These are phyloP conservation scores for Thalia dealbata DNA, from an alignment of 176 grass and related monocot species.

Conservation along the genomic window DNA sequence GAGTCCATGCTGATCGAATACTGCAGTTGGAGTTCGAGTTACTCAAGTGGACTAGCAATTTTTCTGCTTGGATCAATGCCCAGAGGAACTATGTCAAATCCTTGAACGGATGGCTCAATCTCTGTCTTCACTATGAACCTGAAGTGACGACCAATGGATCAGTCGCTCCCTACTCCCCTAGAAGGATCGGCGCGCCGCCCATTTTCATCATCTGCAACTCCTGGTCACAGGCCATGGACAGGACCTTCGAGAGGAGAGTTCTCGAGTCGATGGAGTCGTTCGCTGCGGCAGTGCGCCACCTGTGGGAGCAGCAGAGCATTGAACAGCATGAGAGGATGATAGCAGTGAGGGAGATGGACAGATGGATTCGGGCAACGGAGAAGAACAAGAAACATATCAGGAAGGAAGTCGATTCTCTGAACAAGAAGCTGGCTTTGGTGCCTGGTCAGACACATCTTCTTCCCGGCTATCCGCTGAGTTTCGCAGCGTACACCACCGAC, in stretches of 20 bases:
- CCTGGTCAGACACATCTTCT: slow-evolving; percentile 32
- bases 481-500: slow-evolving; percentile 26
- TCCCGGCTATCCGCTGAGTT: slow-evolving; percentile 7
- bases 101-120: slow-evolving; percentile 68
- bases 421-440: slow-evolving; percentile 56
- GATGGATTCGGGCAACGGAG: slow-evolving; percentile 50
- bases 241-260: slow-evolving; percentile 53
- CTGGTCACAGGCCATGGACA: slow-evolving; percentile 78
- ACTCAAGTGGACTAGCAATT: slow-evolving; percentile 73
- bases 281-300: slow-evolving; percentile 31
- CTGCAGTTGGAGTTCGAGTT: slow-evolving; percentile 75
- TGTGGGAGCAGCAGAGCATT: slow-evolving; percentile 49
- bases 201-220: slow-evolving; percentile 68
- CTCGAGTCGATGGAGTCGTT: slow-evolving; percentile 60
- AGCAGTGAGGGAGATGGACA: slow-evolving; percentile 57
- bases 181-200: slow-evolving; percentile 50
- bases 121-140: slow-evolving; percentile 55
- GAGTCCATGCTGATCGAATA: slow-evolving; percentile 7
- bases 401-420: slow-evolving; percentile 55
- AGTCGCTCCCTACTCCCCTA: slow-evolving; percentile 46
- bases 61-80: slow-evolving; percentile 68
- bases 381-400: slow-evolving; percentile 45
- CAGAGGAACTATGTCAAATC: slow-evolving; percentile 70
- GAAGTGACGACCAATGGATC: slow-evolving; percentile 41
- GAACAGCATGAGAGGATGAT: slow-evolving; percentile 41